Percentiles rank a stretch among this genome's conserved stretches.
Conservation (phyloP, 2,329 filamentous ascomycete genomes). For the Annulohypoxylon truncatum region DNA sequence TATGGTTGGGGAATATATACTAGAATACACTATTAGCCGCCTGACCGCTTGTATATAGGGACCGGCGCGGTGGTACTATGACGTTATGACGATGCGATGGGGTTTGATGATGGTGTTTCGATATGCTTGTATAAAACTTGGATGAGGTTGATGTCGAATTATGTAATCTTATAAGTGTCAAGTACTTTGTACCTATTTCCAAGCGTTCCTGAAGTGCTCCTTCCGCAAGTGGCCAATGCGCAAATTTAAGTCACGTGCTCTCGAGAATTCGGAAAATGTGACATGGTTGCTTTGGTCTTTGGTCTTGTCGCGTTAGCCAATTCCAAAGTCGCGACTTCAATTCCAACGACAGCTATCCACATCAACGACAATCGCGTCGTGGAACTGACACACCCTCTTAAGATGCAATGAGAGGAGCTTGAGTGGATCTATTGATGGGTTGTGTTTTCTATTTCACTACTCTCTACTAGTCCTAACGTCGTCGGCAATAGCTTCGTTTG, state of each 20-base stretch:
- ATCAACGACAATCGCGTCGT: neutral
- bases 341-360: conserved; percentile 4
- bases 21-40: conserved; percentile 12
- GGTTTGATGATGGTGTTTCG: conserved; percentile 10
- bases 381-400: neutral
- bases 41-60: neutral
- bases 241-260: conserved; percentile 22
- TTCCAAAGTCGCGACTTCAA: conserved; percentile 31
- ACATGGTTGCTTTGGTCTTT: neutral
- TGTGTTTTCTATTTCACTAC: neutral
- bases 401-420: neutral
- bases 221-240: conserved; percentile 6
- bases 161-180: neutral
- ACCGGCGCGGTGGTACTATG: neutral
- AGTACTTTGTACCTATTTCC: neutral
- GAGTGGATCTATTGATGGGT: neutral
- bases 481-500: conserved; percentile 7
- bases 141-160: neutral
- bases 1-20: neutral
- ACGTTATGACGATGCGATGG: neutral
- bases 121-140: neutral
- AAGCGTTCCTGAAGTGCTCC: neutral
- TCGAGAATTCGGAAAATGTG: conserved; percentile 24
- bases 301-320: conserved; percentile 27
- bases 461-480: neutral